Conservation (phyloP, 169 alveolate species). For the Plasmodium inui region DNA sequence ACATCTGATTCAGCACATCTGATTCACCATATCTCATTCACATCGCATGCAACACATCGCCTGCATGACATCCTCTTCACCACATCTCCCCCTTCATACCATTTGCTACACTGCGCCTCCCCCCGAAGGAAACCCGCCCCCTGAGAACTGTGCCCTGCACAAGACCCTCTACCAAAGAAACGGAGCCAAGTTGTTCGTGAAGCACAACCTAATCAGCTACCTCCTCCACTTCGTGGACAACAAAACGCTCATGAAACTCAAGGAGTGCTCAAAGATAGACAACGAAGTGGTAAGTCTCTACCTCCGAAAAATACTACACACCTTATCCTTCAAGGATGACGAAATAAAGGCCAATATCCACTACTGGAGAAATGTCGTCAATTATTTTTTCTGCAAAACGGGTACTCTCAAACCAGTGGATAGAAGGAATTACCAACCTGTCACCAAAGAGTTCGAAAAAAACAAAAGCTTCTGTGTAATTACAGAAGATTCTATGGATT, state of each 20-base stretch:
- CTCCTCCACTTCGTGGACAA: conserved; percentile 57
- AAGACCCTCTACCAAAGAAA: conserved; percentile 22
- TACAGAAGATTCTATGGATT: conserved; percentile 76
- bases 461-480: conserved; percentile 81
- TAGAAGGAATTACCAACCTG: conserved; percentile 71
- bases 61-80: background rate
- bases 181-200: conserved; percentile 25
- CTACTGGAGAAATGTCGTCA: conserved; percentile 80
- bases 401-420: conserved; percentile 81
- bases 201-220: conserved; percentile 71
- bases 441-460: conserved; percentile 73
- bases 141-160: conserved; percentile 64
- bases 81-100: background rate
- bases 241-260: conserved; percentile 70
- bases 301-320: conserved; percentile 77
- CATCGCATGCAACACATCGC: background rate
- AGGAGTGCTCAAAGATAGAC: conserved; percentile 71
- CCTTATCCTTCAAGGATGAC: conserved; percentile 78
- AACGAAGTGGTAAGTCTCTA: conserved; percentile 78
- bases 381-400: conserved; percentile 77
- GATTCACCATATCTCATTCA: no score
- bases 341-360: conserved; percentile 78
- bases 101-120: background rate
- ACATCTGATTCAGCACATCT: background rate
- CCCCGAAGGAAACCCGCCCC: conserved; percentile 45